Evolutionary conservation across 1,139 yeast species (phyloP), one percentile per base, ranked within the genome.

Genomic region (Yamadazyma taylorii): DNA sequence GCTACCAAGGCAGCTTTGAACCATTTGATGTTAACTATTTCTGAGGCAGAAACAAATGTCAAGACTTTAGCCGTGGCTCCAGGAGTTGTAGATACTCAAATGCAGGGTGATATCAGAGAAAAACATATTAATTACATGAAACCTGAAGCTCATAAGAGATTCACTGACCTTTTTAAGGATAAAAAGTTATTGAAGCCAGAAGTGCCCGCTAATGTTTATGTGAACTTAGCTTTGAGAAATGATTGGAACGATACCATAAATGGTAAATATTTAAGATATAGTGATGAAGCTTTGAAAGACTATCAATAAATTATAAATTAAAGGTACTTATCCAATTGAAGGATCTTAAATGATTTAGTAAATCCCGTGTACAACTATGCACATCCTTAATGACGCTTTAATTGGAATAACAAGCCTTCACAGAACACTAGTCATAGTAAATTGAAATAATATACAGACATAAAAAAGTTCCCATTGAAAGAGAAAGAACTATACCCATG

Each of bases 1-100:
- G 68, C 89, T 3, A 80, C 96, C 13, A 90, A 90, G 61, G 96
- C 96, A 0, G 96, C 96, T 0, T 58, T 89, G 40, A 87, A 90
- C 60, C 89, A 82, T 52, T 71, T 88, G 37, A 79, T 85, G 7
- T 56, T 65, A 33, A 77, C 87, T 8, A 59, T 90, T 17, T 82
- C 87, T 1, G 68, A 63, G 4, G 96, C 87, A 50, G 90, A 85
- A 55, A 61, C 68, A 3, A 75, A 69, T 0, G 65, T 89, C 15
- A 65, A 66, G 33, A 69, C 85, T 3, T 63, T 87, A 9, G 70
- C 96, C 0, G 72, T 90, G 17, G 96, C 96, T 2, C 97, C 97
- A 0, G 97, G 97, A 3, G 95, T 87, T 2, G 97, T 90, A 2
- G 88, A 85, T 55, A 89, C 97, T 0, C 69, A 66, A 15, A 90